Evolutionary conservation across 345 rosid genomes (phyloP).

Genomic region (Dimocarpus longan): DNA sequence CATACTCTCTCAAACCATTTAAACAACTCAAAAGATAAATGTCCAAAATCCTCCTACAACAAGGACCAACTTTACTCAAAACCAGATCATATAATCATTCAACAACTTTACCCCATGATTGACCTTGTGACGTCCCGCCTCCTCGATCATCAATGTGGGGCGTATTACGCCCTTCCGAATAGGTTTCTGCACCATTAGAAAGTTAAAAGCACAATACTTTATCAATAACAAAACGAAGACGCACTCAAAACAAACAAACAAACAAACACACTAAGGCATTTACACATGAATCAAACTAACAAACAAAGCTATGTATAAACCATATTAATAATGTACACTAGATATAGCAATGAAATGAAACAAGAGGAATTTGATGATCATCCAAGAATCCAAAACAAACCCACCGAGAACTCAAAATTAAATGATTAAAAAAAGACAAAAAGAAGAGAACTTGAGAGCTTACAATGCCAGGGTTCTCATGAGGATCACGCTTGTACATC

Average conservation of each 20-base stretch:
- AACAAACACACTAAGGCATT: no score
- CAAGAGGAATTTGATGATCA: no score
- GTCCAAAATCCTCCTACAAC: background rate
- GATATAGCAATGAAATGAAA: background rate
- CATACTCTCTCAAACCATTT: slow-evolving; percentile 12
- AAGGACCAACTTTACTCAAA: background rate
- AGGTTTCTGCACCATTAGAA: slow-evolving; percentile 56
- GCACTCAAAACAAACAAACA: background rate
- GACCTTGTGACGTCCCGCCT: slow-evolving; percentile 74
- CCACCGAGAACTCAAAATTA: background rate
- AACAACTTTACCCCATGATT: slow-evolving; percentile 55
- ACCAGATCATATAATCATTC: background rate
- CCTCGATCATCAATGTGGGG: slow-evolving; percentile 78
- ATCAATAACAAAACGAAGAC: background rate
- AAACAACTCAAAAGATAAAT: background rate
- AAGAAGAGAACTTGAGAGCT: slow-evolving; percentile 12
- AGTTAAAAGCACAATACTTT: background rate
- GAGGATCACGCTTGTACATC: slow-evolving; percentile 96
- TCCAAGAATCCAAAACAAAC: background rate
- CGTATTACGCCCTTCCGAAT: slow-evolving; percentile 84
- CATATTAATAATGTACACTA: background rate
- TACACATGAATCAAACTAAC: no score
- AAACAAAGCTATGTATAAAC: no score
- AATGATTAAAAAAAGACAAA: background rate
- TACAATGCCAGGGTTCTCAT: slow-evolving; percentile 84